These are phyloP conservation scores for Erythrophleum fordii DNA, from an alignment of 306 rosid species.

Conservation along the genomic window DNA sequence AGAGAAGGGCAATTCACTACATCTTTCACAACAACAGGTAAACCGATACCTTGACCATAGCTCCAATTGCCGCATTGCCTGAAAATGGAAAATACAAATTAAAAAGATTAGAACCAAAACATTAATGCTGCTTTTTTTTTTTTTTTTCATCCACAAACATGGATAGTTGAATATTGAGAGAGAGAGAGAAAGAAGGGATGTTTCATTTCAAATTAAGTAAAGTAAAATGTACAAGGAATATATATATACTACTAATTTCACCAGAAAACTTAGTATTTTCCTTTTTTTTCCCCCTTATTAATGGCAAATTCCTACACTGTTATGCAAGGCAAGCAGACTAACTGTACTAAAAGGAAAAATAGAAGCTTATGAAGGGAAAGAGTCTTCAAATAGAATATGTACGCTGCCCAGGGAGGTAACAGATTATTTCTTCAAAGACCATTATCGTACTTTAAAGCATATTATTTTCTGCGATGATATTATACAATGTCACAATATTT, in stretches of 20 bases:
- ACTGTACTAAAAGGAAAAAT: too few relatives aligned
- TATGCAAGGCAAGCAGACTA: neutral
- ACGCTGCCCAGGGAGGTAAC: neutral
- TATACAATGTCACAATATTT: neutral
- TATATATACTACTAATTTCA: neutral
- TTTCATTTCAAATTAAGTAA: neutral
- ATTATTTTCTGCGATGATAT: neutral
- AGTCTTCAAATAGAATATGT: neutral
- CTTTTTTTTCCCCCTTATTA: neutral
- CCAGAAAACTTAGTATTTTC: neutral
- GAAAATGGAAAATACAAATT: neutral
- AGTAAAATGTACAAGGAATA: neutral
- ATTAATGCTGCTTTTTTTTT: too few relatives aligned
- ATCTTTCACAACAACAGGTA: slow-evolving; percentile 64
- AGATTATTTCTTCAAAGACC: neutral
- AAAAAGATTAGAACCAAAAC: slow-evolving; percentile 6
- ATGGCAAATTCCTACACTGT: neutral
- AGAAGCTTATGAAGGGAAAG: neutral
- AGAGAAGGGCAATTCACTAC: slow-evolving; percentile 51
- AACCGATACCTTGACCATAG: slow-evolving; percentile 78
- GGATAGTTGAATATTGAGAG: too few relatives aligned
- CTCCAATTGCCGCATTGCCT: slow-evolving; percentile 72
- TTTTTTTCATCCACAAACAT: too few relatives aligned
- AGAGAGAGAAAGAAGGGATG: neutral
- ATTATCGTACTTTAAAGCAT: neutral